These are phyloP conservation scores for Rubus parviflorus DNA, from an alignment of 306 rosid species.

Conservation along the genomic window DNA sequence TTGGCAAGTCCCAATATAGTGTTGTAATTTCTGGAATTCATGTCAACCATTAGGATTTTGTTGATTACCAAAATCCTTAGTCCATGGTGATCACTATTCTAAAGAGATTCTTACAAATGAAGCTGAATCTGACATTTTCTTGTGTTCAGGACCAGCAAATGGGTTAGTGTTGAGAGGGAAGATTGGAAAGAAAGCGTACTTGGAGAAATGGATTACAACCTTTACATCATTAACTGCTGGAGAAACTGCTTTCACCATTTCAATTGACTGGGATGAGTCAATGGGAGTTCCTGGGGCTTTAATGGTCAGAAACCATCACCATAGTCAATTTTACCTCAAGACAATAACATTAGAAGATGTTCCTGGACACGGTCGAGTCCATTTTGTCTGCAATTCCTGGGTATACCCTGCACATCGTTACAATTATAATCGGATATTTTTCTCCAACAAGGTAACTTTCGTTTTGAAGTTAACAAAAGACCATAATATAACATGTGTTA, in stretches of 20 bases:
- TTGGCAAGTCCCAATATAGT: neutral
- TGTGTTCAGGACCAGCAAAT: slow-evolving; percentile 33
- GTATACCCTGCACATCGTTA: slow-evolving; percentile 81
- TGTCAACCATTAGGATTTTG: neutral
- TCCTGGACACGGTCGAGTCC: slow-evolving; percentile 55
- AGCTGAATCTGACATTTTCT: neutral
- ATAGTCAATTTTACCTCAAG: slow-evolving; percentile 73
- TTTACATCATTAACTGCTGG: slow-evolving; percentile 36
- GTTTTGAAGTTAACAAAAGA: neutral
- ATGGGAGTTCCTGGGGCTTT: slow-evolving; percentile 83
- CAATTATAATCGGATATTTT: slow-evolving; percentile 64
- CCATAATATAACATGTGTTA: neutral
- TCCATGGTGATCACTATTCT: neutral
- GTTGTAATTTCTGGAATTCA: neutral
- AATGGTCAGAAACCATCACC: slow-evolving; percentile 61
- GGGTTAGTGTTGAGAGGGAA: slow-evolving; percentile 34
- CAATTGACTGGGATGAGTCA: slow-evolving; percentile 71
- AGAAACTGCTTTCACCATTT: slow-evolving; percentile 46
- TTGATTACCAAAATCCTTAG: neutral
- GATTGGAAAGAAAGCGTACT: slow-evolving; percentile 52
- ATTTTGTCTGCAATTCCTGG: slow-evolving; percentile 94
- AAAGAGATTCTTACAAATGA: neutral
- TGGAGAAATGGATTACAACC: slow-evolving; percentile 73
- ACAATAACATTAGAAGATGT: slow-evolving; percentile 60
- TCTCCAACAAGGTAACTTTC: slow-evolving; percentile 63